These are phyloP conservation scores for Chlorella sp. DNA, from an alignment of 139 green algal genomes.

Conservation along the genomic window DNA sequence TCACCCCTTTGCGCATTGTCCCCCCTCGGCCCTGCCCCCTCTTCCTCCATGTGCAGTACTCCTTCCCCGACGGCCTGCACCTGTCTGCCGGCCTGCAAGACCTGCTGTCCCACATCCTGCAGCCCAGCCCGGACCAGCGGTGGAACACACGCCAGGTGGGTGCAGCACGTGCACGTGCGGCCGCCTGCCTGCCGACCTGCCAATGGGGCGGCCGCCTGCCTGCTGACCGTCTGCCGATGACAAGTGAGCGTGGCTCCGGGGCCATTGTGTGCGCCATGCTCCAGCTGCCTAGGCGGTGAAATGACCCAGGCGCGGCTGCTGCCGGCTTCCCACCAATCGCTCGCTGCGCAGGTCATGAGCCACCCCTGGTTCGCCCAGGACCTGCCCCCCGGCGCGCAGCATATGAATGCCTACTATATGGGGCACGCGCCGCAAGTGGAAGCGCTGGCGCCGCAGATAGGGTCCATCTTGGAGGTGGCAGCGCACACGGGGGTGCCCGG, in stretches of 20 bases:
- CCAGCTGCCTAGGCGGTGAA: not conserved
- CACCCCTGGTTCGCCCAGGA: constrained; percentile 72
- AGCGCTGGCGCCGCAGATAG: not conserved
- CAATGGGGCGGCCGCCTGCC: too few relatives aligned
- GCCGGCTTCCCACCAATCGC: too few relatives aligned
- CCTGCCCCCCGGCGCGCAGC: constrained; percentile 50
- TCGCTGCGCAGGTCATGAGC: constrained; percentile 50
- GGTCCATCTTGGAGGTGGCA: not conserved
- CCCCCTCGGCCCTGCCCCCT: not conserved
- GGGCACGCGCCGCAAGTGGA: not conserved
- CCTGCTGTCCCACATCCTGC: not conserved
- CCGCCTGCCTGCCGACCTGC: not conserved
- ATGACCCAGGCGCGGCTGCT: too few relatives aligned
- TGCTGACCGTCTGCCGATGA: not conserved
- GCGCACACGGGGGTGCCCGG: too few relatives aligned
- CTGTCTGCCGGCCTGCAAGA: constrained; percentile 17
- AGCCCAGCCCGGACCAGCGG: not conserved
- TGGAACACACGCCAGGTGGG: not conserved
- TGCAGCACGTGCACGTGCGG: too few relatives aligned
- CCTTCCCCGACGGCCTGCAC: constrained; percentile 64
- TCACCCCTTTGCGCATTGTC: not conserved
- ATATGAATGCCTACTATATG: constrained; percentile 41
- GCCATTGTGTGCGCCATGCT: too few relatives aligned
- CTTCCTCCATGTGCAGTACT: constrained; percentile 40
- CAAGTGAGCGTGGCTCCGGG: too few relatives aligned